A percentile compares a stretch with the other conserved stretches of the same genome.
These are phyloP conservation scores for Neurospora sp. DNA, from an alignment of 2,329 filamentous ascomycete genomes.

Conservation along the genomic window DNA sequence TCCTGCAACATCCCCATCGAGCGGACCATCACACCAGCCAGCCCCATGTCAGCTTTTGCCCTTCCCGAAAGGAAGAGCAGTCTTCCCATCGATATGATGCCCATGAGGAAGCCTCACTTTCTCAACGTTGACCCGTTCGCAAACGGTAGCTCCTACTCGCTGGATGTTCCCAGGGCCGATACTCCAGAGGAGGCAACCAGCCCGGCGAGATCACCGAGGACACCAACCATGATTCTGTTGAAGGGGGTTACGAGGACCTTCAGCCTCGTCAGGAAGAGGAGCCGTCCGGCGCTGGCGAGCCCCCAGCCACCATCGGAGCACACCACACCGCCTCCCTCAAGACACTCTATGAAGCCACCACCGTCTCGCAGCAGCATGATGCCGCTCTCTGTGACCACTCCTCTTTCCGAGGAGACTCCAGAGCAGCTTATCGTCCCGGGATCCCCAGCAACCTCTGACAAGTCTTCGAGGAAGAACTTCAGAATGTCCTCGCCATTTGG, in stretches of 20 bases:
- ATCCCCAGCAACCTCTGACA: constrained; percentile 32
- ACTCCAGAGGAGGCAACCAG: constrained; percentile 16
- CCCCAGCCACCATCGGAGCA: constrained; percentile 1
- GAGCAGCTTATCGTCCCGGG: neutral
- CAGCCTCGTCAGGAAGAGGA: constrained; percentile 45
- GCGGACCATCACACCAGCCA: constrained; percentile 13
- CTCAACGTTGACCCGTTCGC: constrained; percentile 46
- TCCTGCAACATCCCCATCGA: constrained; percentile 15
- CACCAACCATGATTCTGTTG: constrained; percentile 35
- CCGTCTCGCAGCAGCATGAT: neutral
- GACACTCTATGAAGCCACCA: neutral
- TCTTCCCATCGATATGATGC: constrained; percentile 26
- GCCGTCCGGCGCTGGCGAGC: constrained; percentile 35
- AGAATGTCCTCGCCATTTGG: constrained; percentile 13
- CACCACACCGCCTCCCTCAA: constrained; percentile 3
- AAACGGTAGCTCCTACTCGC: constrained; percentile 25
- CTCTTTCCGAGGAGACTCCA: neutral
- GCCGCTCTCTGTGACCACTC: neutral
- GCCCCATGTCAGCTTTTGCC: constrained; percentile 15
- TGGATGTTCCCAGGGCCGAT: constrained; percentile 18
- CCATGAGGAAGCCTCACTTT: constrained; percentile 34
- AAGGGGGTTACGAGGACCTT: constrained; percentile 40
- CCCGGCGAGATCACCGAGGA: constrained; percentile 30
- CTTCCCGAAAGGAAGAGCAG: constrained; percentile 36
- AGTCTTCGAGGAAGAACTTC: constrained; percentile 33